Evolutionary conservation across 148 eudicot genomes (phyloP).

Genomic region (Talinum fruticosum): DNA sequence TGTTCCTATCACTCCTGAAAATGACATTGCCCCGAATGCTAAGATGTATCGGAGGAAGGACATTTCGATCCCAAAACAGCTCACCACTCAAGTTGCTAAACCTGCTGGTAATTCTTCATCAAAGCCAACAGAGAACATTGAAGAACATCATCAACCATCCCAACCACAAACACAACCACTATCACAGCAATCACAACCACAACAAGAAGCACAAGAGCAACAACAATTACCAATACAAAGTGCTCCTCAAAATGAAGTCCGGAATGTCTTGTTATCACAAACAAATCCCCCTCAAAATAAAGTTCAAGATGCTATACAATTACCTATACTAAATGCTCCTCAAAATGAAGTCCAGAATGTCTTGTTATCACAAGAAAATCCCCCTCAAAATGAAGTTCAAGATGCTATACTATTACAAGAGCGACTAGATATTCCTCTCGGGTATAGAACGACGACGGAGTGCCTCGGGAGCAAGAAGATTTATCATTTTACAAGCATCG

Average conservation of each 20-base stretch:
- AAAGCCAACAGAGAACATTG: not conserved
- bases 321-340: too few relatives aligned
- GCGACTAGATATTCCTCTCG: not conserved
- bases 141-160: not conserved
- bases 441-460: not conserved
- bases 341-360: too few relatives aligned
- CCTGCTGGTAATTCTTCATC: not conserved
- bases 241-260: too few relatives aligned
- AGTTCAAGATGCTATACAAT: too few relatives aligned
- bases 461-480: not conserved
- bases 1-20: conserved; percentile 5
- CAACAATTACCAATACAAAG: not conserved
- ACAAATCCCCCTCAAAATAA: too few relatives aligned
- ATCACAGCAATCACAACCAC: not conserved
- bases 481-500: not conserved
- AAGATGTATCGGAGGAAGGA: not conserved
- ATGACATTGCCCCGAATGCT: conserved; percentile 7
- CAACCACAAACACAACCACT: not conserved
- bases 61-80: not conserved
- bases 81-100: not conserved
- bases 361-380: too few relatives aligned
- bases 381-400: not conserved
- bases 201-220: too few relatives aligned
- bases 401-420: not conserved
- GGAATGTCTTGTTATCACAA: too few relatives aligned